phyloP scores from a whole-genome alignment of 2,329 filamentous ascomycete genomes.

The Aureobasidium namibiae region DNA sequence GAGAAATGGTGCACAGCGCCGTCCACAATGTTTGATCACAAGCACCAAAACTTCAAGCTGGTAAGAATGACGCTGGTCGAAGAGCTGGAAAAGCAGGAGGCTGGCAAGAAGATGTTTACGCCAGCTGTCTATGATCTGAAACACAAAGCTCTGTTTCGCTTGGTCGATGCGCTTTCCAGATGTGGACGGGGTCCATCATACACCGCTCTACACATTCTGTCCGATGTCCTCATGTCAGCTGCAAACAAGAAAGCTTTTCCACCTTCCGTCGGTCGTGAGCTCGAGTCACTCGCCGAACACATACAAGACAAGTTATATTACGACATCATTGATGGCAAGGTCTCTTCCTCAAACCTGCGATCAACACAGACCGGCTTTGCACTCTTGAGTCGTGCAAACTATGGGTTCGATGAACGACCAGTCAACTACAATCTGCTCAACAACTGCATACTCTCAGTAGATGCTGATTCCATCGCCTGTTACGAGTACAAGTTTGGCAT shows the following conservation, averaged over 20 bases:
- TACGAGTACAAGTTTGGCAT: background rate
- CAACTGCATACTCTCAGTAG: background rate
- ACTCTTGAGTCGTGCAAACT: background rate
- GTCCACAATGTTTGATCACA: background rate
- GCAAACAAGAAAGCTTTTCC: background rate
- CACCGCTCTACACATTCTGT: constrained; percentile 16
- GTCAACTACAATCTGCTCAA: background rate
- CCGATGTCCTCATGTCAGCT: background rate
- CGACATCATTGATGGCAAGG: background rate
- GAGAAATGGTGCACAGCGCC: background rate
- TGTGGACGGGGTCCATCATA: constrained; percentile 20
- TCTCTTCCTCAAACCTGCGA: background rate
- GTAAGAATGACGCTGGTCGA: constrained; percentile 1
- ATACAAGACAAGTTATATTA: background rate
- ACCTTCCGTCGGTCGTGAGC: background rate
- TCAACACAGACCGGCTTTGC: background rate
- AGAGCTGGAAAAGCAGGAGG: background rate
- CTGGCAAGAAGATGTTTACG: background rate
- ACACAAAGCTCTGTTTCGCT: constrained; percentile 18
- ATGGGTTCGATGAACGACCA: background rate
- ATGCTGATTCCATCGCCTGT: background rate
- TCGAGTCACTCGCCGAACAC: background rate
- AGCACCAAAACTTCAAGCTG: background rate
- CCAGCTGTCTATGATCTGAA: constrained; percentile 12
- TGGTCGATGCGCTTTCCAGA: constrained; percentile 19